Conservation (phyloP, 164 flowering plant genomes). For the Aristolochia californica region DNA sequence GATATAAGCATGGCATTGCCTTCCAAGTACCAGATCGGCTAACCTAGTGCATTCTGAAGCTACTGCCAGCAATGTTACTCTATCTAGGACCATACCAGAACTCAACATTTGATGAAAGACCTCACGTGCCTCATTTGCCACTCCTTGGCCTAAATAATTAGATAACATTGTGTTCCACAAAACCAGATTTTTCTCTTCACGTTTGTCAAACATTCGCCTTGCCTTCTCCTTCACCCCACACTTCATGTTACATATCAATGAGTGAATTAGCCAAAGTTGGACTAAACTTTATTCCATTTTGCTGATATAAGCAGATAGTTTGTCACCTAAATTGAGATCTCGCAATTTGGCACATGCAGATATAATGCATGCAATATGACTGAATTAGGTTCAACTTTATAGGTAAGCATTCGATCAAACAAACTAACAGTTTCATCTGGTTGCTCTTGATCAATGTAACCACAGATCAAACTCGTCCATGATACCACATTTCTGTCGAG, state of each 20-base stretch:
- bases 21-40: constrained; percentile 25
- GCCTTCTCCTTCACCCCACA: constrained; percentile 37
- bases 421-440: constrained; percentile 37
- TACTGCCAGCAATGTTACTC: constrained; percentile 36
- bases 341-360: constrained; percentile 54
- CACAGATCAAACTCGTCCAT: constrained; percentile 56
- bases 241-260: constrained; percentile 61
- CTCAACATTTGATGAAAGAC: constrained; percentile 32
- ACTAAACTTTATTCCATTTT: constrained; percentile 22
- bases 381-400: constrained; percentile 28
- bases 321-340: constrained; percentile 32
- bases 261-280: constrained; percentile 36
- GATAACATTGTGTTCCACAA: constrained; percentile 47
- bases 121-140: constrained; percentile 31
- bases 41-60: constrained; percentile 34
- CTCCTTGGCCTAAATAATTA: constrained; percentile 32
- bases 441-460: constrained; percentile 22
- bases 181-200: constrained; percentile 31
- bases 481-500: constrained; percentile 51
- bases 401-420: constrained; percentile 32
- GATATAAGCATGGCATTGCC: constrained; percentile 29
- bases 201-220: constrained; percentile 31
- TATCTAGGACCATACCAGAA: constrained; percentile 30
- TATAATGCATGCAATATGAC: constrained; percentile 46
- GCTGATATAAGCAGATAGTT: constrained; percentile 22